phyloP scores from a whole-genome alignment of 2,329 filamentous ascomycete species.

The Phoma sp. region DNA sequence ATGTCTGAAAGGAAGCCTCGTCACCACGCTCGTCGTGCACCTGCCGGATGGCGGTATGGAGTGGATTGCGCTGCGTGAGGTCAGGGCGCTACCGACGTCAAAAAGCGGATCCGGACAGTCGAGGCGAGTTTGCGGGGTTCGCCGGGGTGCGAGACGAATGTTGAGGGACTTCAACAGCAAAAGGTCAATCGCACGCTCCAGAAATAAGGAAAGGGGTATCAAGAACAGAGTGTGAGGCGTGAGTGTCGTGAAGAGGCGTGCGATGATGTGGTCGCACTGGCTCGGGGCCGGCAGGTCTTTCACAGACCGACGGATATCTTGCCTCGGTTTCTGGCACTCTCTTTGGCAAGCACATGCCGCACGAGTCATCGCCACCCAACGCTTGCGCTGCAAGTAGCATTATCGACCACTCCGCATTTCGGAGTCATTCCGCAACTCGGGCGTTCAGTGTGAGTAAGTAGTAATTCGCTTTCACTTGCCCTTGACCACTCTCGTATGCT shows the following conservation, averaged over 20 bases:
- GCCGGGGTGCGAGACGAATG: constrained; percentile 19
- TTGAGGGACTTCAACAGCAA: not conserved
- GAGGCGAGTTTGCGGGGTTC: constrained; percentile 33
- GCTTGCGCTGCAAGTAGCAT: constrained; percentile 1
- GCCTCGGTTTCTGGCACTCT: constrained; percentile 31
- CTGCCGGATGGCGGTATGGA: constrained; percentile 14
- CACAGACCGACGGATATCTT: constrained; percentile 25
- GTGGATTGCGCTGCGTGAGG: constrained; percentile 20
- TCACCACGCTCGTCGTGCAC: constrained; percentile 35
- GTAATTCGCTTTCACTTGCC: not conserved
- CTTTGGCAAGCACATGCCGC: constrained; percentile 32
- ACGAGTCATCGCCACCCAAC: constrained; percentile 24
- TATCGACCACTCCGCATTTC: constrained; percentile 10
- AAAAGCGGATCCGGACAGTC: constrained; percentile 19
- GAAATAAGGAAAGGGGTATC: constrained; percentile 7
- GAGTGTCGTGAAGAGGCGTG: constrained; percentile 3
- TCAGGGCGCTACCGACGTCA: constrained; percentile 10
- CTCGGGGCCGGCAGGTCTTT: constrained; percentile 29
- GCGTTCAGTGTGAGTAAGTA: not conserved
- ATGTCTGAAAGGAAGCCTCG: constrained; percentile 47
- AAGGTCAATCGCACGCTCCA: not conserved
- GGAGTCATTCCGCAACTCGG: constrained; percentile 4
- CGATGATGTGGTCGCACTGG: constrained; percentile 11
- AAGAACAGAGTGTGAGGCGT: constrained; percentile 2
- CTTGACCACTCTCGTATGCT: not conserved